These are phyloP conservation scores for Polygonum aviculare DNA, from an alignment of 148 eudicot genomes.

Conservation along the genomic window DNA sequence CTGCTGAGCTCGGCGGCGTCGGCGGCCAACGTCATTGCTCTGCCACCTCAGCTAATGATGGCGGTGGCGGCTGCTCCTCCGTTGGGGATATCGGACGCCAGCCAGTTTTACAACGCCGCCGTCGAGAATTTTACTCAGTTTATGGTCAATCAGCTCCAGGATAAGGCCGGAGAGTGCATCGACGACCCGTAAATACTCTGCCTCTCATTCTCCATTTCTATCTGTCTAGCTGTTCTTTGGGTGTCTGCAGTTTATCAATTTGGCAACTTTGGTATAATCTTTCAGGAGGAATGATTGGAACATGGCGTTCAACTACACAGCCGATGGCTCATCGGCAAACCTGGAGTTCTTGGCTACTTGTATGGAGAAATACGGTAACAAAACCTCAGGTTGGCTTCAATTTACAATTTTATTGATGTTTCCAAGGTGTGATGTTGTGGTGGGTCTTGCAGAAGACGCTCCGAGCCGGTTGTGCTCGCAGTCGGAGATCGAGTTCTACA, in stretches of 20 bases:
- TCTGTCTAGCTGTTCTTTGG: not conserved
- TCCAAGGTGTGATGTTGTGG: not conserved
- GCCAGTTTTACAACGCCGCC: not conserved
- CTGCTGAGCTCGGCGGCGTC: not conserved
- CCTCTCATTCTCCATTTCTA: not conserved
- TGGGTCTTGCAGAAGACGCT: slow-evolving; percentile 23
- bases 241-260: not conserved
- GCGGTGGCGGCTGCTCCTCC: not conserved
- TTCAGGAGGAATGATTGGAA: slow-evolving; percentile 26
- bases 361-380: slow-evolving; percentile 1
- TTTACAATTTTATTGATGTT: not conserved
- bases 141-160: slow-evolving; percentile 3
- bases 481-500: slow-evolving; percentile 29
- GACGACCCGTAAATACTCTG: slow-evolving; percentile 3
- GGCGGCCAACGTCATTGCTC: not conserved
- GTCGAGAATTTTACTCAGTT: not conserved
- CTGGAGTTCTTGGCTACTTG: slow-evolving; percentile 21
- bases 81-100: not conserved
- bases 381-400: not conserved
- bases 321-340: slow-evolving; percentile 10
- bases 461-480: slow-evolving; percentile 24
- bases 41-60: not conserved
- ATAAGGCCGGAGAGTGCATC: not conserved
- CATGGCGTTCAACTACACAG: slow-evolving; percentile 28
- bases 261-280: not conserved